Base-by-base conservation (phyloP, 768 basidiomycete species). In the Termitomyces bulborhizus region DNA sequence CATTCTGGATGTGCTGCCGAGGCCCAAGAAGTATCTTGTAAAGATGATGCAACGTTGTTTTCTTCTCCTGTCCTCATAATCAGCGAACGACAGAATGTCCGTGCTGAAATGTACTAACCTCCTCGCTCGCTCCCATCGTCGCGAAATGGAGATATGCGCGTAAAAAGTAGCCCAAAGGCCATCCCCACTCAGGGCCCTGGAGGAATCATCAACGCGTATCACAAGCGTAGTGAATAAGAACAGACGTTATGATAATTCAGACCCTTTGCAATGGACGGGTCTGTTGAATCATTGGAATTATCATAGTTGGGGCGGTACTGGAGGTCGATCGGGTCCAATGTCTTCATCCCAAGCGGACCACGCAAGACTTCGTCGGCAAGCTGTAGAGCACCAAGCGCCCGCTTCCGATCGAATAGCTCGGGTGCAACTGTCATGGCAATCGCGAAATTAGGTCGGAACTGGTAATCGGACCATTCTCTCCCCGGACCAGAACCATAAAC, bases 381-480 rank as follows among this genome's bases (percentile, higher is more conserved):
- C 57, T 80, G 77, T 37, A 98, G 74, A 0, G 93, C 91, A 4
- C 74, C 80, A 18, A 98, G 75, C 0, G 93, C 97, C 66, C 89
- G 88, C 50, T 79, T 68, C 8, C 82, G 81, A 51, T 93, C 81
- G 69, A 98, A 99, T 45, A 99, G 71, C 68, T 98, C 97, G 8
- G 96, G 96, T 1, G 97, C 97, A 44, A 98, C 94, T 2, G 88
- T 81, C 95, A 98, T 98, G 0, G 97, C 92, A 56, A 98, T 88
- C 4, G 94, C 87, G 76, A 93, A 96, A 71, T 98, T 97, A 63
- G 85, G 82, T 57, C 94, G 81, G 61, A 97, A 80, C 70, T 98
- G 97, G 69, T 98, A 99, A 71, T 99, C 95, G 5, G 93, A 91
- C 93, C 93, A 98, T 70, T 96, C 91, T 53, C 92, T 81, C 9